Base-by-base conservation (phyloP, 2,329 filamentous ascomycete genomes). In the Penicillium sp. region DNA sequence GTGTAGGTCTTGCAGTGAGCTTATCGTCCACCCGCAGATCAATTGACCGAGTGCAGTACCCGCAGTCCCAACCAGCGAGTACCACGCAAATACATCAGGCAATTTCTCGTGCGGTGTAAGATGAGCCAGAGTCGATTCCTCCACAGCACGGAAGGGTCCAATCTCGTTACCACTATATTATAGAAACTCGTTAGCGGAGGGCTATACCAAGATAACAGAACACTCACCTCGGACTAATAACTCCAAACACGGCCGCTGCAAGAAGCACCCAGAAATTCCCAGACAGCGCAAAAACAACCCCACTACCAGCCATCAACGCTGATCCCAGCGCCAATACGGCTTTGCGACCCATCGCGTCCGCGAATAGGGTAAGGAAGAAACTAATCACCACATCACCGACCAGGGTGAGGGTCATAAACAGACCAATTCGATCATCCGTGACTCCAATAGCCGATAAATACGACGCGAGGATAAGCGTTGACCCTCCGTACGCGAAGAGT, bases 11-110 rank as follows among this genome's bases (percentile, higher is more conserved):
- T 82, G 79, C 33, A 89, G 75, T 4, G 79, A 72, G 47, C 85
- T 81, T 4, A 89, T 81, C 3, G 83, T 71, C 85, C 86, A 89
- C 2, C 89, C 89, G 58, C 84, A 84, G 0, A 79, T 76, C 49
- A 88, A 76, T 62, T 86, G 83, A 1, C 89, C 89, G 17, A 85
- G 79, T 0, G 89, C 88, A 0, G 84, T 82, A 0, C 89, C 89
- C 0, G 85, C 83, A 0, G 82, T 84, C 2, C 88, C 89, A 53
- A 74, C 67, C 6, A 79, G 67, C 2, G 73, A 76, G 68, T 90
- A 89, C 88, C 88, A 90, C 9, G 85, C 83, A 61, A 89, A 79
- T n/a, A 90, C 86, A 73, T 90, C 87, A 15, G 86, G 79, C 51
- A 88, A 78, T 0, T 82, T 84, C 33, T 80, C 74, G 0, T 83